Percentiles rank a stretch among this genome's conserved stretches.
phyloP scores from a whole-genome alignment of 306 rosid genomes.

The Phaseolus lunatus region DNA sequence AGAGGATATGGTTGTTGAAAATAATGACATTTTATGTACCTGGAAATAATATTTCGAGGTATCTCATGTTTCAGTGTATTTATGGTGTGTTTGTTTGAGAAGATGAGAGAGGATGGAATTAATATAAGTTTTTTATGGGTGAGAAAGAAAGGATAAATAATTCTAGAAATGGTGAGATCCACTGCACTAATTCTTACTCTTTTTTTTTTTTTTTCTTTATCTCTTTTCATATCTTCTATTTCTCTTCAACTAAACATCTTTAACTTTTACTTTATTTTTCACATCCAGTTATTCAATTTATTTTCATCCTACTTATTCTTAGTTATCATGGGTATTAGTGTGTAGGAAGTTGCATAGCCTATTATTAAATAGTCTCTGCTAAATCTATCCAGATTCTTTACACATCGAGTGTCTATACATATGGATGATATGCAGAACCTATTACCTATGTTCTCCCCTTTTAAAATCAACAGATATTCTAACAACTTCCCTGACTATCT shows the following conservation, averaged over 20 bases:
- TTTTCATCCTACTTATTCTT: too few relatives aligned
- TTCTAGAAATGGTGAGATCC: too few relatives aligned
- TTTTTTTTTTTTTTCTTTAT: neutral
- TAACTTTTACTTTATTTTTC: too few relatives aligned
- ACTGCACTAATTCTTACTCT: too few relatives aligned
- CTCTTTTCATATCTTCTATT: too few relatives aligned
- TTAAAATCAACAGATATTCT: neutral
- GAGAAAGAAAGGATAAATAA: too few relatives aligned
- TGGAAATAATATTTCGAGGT: neutral
- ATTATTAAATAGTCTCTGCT: neutral
- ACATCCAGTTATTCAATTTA: too few relatives aligned
- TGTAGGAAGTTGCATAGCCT: neutral
- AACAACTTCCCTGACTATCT: constrained; percentile 28
- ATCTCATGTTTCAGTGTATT: neutral
- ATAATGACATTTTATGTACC: neutral
- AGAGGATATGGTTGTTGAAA: neutral
- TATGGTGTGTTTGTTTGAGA: too few relatives aligned
- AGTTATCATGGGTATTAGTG: neutral
- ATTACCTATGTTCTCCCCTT: neutral
- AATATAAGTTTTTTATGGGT: too few relatives aligned
- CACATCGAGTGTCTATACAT: neutral
- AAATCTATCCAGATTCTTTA: neutral
- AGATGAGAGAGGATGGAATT: too few relatives aligned
- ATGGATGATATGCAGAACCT: neutral
- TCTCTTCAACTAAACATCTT: too few relatives aligned